Conservation (phyloP, 441 rosid genomes). For the Erodium trifolium region DNA sequence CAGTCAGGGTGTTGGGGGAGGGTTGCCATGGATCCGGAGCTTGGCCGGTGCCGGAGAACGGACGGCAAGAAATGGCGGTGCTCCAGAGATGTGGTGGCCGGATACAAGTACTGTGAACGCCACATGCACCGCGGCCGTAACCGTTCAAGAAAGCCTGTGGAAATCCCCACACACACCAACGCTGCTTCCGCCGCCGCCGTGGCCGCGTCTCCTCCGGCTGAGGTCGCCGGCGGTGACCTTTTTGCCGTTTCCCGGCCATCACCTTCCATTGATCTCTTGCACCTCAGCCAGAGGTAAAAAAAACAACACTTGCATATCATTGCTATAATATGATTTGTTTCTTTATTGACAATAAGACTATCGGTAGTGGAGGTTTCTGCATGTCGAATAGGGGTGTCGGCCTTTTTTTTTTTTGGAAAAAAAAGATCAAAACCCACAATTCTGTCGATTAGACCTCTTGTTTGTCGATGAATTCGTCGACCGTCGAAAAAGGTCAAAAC, state of each 20-base stretch:
- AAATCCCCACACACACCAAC: constrained; percentile 30
- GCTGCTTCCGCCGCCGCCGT: constrained; percentile 2
- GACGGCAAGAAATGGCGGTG: constrained; percentile 99
- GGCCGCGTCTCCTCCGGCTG: constrained; percentile 20
- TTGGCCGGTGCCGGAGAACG: constrained; percentile 89
- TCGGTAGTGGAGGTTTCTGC: too few species aligned
- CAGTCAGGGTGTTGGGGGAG: constrained; percentile 78
- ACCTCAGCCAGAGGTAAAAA: too few species aligned
- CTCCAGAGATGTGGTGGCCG: constrained; percentile 78
- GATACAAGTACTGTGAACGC: constrained; percentile 80
- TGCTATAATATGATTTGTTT: too few species aligned
- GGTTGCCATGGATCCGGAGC: constrained; percentile 87
- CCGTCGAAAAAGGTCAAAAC: too few species aligned
- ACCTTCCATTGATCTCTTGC: too few species aligned
- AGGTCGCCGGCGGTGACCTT: constrained; percentile 28
- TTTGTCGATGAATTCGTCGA: too few species aligned
- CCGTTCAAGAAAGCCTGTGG: constrained; percentile 99
- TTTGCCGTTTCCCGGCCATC: constrained; percentile 14
- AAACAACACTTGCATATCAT: too few species aligned
- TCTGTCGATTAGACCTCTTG: too few species aligned
- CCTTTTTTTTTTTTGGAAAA: too few species aligned
- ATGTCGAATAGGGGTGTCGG: too few species aligned
- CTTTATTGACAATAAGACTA: too few species aligned
- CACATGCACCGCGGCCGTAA: constrained; percentile 97
- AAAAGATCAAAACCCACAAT: too few species aligned